Evolutionary conservation across 208 protist species (phyloP), one percentile per base, ranked within the genome.

Genomic region (Trypanosomatidae sp.): DNA sequence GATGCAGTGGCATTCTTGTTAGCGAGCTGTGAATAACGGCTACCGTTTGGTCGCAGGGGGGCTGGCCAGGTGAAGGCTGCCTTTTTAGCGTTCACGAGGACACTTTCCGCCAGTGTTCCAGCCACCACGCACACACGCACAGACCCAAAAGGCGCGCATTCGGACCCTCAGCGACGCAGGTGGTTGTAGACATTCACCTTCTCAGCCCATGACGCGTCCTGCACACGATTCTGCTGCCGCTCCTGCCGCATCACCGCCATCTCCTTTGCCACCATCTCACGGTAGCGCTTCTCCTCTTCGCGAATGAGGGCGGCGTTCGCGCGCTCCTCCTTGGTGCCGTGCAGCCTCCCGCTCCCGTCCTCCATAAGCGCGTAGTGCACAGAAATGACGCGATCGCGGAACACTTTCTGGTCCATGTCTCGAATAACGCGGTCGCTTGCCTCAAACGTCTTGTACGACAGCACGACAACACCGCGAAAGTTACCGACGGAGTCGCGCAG

Each of bases 331-430:
- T 64, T 73, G 5, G 75, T 87, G 69, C 92, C 92, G 75, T 96
- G 92, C 62, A 86, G 74, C 19, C 84, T 81, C 33, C 92, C 90
- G 66, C 88, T 95, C 50, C 92, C 92, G 78, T 96, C 92, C 70
- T 89, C 86, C 71, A 94, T 82, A 77, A 86, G 81, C 12, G 92
- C 92, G 82, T 96, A 96, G 44, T 87, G 76, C 28, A 95, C 88
- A 17, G 81, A 78, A 15, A 96, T 87, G 36, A 84, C 62, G 52
- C 87, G 88, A 60, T 96, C 88, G 50, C 84, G 73, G 67, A 86
- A 95, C 25, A 89, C 62, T 22, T 79, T 76, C 39, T 87, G 76
- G 74, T 96, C 53, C 88, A 96, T 93, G 69, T 93, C 79, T 6
- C 80, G 80, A 66, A 96, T 91, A 0, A 90, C 81, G 8, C 81